Base-by-base conservation (phyloP, 2,329 filamentous ascomycete species). In the Cladosporium phlei region DNA sequence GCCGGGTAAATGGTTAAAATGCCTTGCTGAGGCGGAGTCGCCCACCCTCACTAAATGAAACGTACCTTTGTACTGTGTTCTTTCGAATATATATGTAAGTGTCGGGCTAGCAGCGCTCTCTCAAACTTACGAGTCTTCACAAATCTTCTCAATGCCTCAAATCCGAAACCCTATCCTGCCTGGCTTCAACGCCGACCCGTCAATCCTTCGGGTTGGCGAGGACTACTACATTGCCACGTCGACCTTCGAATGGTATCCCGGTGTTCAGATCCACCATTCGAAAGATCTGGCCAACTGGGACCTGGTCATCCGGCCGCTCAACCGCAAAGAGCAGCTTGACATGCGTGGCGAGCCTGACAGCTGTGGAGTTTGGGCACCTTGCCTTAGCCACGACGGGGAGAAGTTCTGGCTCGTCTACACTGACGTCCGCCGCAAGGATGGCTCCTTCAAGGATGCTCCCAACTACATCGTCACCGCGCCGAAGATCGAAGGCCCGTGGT, bases 401-500 rank as follows among this genome's bases (percentile, higher is more conserved):
- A 72, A 66, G 45, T 83, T 82, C 63, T 83, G 75, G 72, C 73
- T 83, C 4, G 79, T 83, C 2, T 83, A 80, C 60, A 82, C 79
- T 1, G 78, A 83, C 55, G 79, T 83, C 12, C 83, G 82, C 65
- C 77, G 80, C 52, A 83, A 83, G 59, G 80, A 83, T 54, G 80
- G 80, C 10, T 77, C 74, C 2, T 82, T 81, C 70, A 82, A 80
- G 59, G 79, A 82, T 55, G 72, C 77, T 1, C 79, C 76, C 53
- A 83, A 82, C 30, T 83, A 82, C 58, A 81, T 83, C 48, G 74
- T 83, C 44, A 75, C 71, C 11, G 45, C 45, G 17, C 35, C 45
- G 0, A 54, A 65, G 4, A 77, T 82, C 44, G 70, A 76, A 28
- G 80, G 79, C 0, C 64, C 69, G 3, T 79, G 76, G 76, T 75